These are phyloP conservation scores for Lepidium campestre DNA, from an alignment of 441 rosid species.

Conservation along the genomic window DNA sequence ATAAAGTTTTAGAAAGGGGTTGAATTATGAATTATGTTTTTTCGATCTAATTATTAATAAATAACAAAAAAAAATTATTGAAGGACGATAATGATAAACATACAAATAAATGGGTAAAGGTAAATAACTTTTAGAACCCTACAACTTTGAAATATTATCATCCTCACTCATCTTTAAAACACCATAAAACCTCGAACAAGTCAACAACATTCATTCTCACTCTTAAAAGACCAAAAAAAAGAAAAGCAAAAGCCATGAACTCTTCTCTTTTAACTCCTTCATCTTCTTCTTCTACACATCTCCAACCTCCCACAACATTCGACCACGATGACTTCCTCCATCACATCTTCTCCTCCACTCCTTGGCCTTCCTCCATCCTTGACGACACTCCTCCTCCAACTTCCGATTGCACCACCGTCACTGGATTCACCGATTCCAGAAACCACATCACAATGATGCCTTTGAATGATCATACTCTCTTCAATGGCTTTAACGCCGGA, in stretches of 20 bases:
- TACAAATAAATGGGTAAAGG: not conserved
- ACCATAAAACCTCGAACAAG: constrained; percentile 8
- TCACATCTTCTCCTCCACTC: constrained; percentile 37
- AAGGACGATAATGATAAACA: not conserved
- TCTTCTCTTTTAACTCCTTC: constrained; percentile 46
- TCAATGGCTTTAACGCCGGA: constrained; percentile 54
- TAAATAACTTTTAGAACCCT: not conserved
- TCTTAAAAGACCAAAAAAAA: not conserved
- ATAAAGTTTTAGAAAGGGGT: too few species aligned
- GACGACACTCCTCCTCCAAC: constrained; percentile 37
- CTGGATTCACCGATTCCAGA: constrained; percentile 39
- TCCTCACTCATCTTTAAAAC: not conserved
- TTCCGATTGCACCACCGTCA: not conserved
- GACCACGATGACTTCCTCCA: constrained; percentile 35
- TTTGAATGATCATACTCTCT: constrained; percentile 38
- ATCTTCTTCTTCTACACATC: constrained; percentile 43
- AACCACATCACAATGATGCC: constrained; percentile 53
- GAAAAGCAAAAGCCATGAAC: constrained; percentile 33
- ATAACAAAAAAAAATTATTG: not conserved
- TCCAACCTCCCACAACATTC: constrained; percentile 31
- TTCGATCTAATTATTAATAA: too few species aligned
- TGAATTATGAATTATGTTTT: too few species aligned
- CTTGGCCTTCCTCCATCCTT: constrained; percentile 36
- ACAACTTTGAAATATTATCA: not conserved
- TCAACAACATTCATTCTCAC: constrained; percentile 12